Conservation (phyloP, 176 grass and related monocot species). For the Lolium rigidum region DNA sequence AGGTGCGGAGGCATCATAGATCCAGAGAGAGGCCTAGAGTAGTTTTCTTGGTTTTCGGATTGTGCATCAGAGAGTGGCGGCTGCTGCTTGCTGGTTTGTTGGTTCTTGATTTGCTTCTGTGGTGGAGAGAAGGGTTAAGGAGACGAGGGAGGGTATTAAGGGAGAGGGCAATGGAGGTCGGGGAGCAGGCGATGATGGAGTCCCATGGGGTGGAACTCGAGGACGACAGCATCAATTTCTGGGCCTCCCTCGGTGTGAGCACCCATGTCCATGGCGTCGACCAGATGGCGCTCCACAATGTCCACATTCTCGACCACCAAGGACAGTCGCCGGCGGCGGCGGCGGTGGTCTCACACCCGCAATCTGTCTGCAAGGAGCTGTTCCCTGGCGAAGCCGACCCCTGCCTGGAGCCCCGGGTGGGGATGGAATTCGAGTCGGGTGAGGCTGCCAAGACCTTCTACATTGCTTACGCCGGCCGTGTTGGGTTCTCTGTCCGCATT, state of each 20-base stretch:
- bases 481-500: constrained; percentile 87
- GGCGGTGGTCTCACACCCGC: constrained; percentile 18
- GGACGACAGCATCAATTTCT: constrained; percentile 98
- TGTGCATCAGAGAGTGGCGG: background rate
- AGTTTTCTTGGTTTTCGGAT: constrained; percentile 26
- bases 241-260: constrained; percentile 83
- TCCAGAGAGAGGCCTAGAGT: background rate
- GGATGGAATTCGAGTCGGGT: constrained; percentile 93
- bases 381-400: constrained; percentile 56
- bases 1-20: background rate
- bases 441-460: constrained; percentile 98
- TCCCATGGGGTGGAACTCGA: constrained; percentile 76
- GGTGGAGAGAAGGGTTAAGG: background rate
- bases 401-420: constrained; percentile 70
- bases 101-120: constrained; percentile 34
- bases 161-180: constrained; percentile 45
- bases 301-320: constrained; percentile 58
- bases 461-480: constrained; percentile 80
- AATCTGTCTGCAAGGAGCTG: constrained; percentile 43
- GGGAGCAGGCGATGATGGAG: constrained; percentile 58
- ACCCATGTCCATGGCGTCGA: constrained; percentile 74
- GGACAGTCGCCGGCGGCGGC: constrained; percentile 18
- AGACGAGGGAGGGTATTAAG: constrained; percentile 18
- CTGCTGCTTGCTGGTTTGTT: background rate
- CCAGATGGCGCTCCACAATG: constrained; percentile 60